phyloP scores from a whole-genome alignment of 345 rosid genomes.

The Linum usitatissimum region DNA sequence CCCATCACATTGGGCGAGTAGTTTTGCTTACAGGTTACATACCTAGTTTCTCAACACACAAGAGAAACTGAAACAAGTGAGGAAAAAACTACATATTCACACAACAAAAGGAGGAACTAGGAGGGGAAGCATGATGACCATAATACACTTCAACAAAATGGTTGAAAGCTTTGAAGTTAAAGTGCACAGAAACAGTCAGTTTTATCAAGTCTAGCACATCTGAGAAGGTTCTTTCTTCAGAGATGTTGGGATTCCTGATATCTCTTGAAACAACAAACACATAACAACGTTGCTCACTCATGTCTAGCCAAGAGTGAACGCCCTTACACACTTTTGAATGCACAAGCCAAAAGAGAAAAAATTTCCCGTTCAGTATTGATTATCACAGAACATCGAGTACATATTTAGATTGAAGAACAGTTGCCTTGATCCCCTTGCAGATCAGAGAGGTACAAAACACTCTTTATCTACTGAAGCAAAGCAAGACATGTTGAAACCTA shows the following conservation, averaged over 20 bases:
- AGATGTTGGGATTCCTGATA: conserved; percentile 80
- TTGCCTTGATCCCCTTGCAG: not conserved
- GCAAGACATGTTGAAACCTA: not conserved
- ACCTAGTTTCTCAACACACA: too few species aligned
- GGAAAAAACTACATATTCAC: not conserved
- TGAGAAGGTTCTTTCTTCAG: conserved; percentile 51
- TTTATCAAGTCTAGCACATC: conserved; percentile 56
- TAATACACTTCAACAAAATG: not conserved
- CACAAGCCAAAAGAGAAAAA: not conserved
- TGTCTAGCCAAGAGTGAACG: not conserved
- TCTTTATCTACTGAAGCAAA: not conserved
- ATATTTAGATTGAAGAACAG: too few species aligned
- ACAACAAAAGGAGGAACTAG: not conserved
- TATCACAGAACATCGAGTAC: too few species aligned
- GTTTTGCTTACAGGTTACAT: too few species aligned
- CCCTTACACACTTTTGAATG: not conserved
- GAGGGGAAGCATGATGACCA: not conserved
- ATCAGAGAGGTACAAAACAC: not conserved
- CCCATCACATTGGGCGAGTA: too few species aligned
- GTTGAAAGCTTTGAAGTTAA: conserved; percentile 14
- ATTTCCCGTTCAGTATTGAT: too few species aligned
- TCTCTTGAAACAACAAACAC: conserved; percentile 38
- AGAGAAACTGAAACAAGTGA: too few species aligned
- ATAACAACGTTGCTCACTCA: not conserved
- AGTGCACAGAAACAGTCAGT: conserved; percentile 45